Percentiles rank a stretch among this genome's conserved stretches.
Evolutionary conservation across 306 rosid species (phyloP).

Genomic region (Pterocarpus macrocarpus): DNA sequence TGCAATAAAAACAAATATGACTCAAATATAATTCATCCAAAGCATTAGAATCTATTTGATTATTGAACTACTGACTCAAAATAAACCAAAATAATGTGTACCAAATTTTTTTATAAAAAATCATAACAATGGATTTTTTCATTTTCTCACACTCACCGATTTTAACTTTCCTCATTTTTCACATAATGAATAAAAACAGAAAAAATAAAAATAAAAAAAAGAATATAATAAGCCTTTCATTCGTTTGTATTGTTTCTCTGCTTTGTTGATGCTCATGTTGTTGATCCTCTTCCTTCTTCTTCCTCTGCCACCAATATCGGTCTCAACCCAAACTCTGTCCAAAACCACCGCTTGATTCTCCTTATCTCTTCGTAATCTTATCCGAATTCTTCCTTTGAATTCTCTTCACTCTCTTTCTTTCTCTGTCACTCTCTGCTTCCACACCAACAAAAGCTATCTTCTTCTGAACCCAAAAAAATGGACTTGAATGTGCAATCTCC

Average conservation of each 20-base stretch:
- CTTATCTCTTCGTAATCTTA: conserved; percentile 49
- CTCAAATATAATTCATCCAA: neutral
- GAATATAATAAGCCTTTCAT: conserved; percentile 24
- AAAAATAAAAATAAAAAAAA: conserved; percentile 3
- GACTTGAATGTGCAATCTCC: conserved; percentile 44
- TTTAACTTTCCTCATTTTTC: too few relatives aligned
- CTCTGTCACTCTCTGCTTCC: neutral
- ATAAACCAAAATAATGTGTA: neutral
- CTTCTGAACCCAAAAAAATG: conserved; percentile 17
- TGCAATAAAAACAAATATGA: neutral
- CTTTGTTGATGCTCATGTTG: neutral
- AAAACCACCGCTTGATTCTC: conserved; percentile 52
- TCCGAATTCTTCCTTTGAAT: conserved; percentile 29
- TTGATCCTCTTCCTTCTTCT: conserved; percentile 43
- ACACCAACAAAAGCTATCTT: neutral
- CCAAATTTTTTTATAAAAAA: too few relatives aligned
- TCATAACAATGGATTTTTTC: too few relatives aligned
- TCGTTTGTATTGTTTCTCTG: conserved; percentile 32
- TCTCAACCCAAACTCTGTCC: conserved; percentile 43
- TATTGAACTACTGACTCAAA: too few relatives aligned
- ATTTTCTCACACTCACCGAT: too few relatives aligned
- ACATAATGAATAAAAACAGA: neutral
- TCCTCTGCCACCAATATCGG: conserved; percentile 71
- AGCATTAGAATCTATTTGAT: neutral
- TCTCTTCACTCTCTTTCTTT: neutral